Evolutionary conservation across 345 rosid genomes (phyloP).

Genomic region (Citropsis articulata): DNA sequence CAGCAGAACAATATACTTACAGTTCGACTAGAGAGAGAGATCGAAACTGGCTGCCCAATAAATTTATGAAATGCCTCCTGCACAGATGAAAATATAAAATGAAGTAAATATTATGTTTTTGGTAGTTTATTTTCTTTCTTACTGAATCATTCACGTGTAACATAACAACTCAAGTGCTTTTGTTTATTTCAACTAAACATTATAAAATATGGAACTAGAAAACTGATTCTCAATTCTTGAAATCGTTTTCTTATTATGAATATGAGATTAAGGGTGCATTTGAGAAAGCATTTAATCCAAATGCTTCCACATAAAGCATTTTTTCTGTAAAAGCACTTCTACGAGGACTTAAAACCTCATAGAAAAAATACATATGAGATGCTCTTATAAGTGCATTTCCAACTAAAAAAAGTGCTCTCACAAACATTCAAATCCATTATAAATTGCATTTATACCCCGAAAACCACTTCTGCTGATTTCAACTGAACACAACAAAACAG

Average conservation of each 20-base stretch:
- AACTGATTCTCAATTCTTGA: neutral
- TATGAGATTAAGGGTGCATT: neutral
- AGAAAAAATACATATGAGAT: too few relatives aligned
- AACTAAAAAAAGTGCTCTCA: too few relatives aligned
- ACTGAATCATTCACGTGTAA: neutral
- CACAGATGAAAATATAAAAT: conserved; percentile 4
- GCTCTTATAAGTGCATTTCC: too few relatives aligned
- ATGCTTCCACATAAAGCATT: neutral
- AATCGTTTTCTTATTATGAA: neutral
- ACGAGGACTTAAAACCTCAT: neutral
- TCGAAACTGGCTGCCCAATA: conserved; percentile 79
- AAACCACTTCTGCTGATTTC: neutral
- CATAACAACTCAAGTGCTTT: neutral
- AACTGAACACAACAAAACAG: neutral
- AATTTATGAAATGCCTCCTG: conserved; percentile 87
- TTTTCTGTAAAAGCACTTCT: neutral
- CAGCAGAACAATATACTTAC: conserved; percentile 39
- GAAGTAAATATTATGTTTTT: neutral
- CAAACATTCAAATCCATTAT: neutral
- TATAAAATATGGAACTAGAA: neutral
- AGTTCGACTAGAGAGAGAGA: conserved; percentile 79
- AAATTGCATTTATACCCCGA: neutral
- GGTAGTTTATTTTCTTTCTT: neutral
- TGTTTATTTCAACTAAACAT: neutral
- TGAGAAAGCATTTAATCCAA: neutral